Conservation (phyloP, 768 basidiomycete genomes). For the Auricularia sp. region DNA sequence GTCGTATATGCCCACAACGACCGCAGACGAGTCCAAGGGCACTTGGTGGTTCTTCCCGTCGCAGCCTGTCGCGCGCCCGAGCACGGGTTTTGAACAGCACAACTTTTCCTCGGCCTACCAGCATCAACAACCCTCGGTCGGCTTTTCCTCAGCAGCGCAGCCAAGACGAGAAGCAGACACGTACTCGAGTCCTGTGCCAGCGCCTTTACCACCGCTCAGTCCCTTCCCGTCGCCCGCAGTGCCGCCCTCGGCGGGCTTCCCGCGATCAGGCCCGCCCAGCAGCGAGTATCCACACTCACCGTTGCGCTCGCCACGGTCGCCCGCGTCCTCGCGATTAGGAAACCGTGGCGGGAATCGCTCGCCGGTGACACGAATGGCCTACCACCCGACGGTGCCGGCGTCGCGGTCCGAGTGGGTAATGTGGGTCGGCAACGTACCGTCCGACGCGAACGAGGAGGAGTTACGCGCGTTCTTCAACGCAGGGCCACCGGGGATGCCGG, state of each 20-base stretch:
- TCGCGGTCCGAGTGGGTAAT: slow-evolving; percentile 87
- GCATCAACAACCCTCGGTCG: not conserved
- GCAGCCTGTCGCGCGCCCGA: not conserved
- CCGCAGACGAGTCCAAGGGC: not conserved
- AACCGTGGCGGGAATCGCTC: not conserved
- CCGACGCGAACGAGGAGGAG: slow-evolving; percentile 74
- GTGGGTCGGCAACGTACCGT: slow-evolving; percentile 92
- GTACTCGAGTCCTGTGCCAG: not conserved
- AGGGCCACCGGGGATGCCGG: slow-evolving; percentile 12
- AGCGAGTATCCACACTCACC: not conserved
- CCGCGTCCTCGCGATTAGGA: not conserved
- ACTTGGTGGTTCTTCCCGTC: not conserved
- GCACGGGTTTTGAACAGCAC: not conserved
- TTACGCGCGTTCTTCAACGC: slow-evolving; percentile 74
- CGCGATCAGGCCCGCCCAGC: not conserved
- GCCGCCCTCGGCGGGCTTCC: not conserved
- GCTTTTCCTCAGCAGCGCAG: not conserved
- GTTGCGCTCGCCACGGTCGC: not conserved
- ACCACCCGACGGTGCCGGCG: slow-evolving; percentile 61
- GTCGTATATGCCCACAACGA: not conserved
- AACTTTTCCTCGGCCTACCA: not conserved
- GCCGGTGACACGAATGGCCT: slow-evolving; percentile 18
- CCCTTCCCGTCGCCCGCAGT: not conserved
- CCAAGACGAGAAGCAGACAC: not conserved
- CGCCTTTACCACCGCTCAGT: not conserved